Percentiles rank a stretch among this genome's conserved stretches.
phyloP scores from a whole-genome alignment of 1,284 basidiomycete genomes.

The Tylopilus sp. region DNA sequence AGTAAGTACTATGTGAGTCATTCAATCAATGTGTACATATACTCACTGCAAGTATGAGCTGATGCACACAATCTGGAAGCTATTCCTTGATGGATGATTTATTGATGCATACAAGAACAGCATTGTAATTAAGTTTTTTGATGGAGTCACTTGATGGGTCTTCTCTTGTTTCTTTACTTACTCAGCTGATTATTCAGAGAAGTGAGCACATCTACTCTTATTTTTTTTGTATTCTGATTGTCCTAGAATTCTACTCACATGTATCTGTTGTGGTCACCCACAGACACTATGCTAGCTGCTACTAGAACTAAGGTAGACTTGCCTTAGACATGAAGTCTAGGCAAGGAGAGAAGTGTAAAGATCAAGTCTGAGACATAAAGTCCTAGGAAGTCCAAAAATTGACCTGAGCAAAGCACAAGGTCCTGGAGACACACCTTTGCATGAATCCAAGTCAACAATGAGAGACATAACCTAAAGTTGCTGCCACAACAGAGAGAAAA shows the following conservation, averaged over 20 bases:
- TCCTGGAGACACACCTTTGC: too few relatives aligned
- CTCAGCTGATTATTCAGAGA: conserved; percentile 25
- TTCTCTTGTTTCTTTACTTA: background rate
- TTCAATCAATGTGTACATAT: background rate
- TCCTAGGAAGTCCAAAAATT: too few relatives aligned
- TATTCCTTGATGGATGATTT: background rate
- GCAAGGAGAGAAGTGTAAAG: too few relatives aligned
- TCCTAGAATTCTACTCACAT: conserved; percentile 7
- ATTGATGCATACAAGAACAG: background rate
- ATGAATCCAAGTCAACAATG: too few relatives aligned
- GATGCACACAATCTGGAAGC: background rate
- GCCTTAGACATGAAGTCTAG: background rate
- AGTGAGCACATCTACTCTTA: conserved; percentile 19
- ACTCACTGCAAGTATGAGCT: background rate
- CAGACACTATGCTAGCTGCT: too few relatives aligned
- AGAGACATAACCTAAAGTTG: too few relatives aligned
- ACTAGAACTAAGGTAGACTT: too few relatives aligned
- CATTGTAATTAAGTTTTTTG: background rate
- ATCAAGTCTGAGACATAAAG: too few relatives aligned
- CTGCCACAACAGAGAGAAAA: too few relatives aligned
- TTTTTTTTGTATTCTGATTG: background rate
- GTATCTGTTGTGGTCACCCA: too few relatives aligned
- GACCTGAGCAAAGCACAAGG: too few relatives aligned
- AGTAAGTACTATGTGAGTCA: background rate
- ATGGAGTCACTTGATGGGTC: background rate